Percentiles rank a stretch among this genome's conserved stretches.
Conservation (phyloP, 1,284 basidiomycete genomes). For the Athelia psychrophila region DNA sequence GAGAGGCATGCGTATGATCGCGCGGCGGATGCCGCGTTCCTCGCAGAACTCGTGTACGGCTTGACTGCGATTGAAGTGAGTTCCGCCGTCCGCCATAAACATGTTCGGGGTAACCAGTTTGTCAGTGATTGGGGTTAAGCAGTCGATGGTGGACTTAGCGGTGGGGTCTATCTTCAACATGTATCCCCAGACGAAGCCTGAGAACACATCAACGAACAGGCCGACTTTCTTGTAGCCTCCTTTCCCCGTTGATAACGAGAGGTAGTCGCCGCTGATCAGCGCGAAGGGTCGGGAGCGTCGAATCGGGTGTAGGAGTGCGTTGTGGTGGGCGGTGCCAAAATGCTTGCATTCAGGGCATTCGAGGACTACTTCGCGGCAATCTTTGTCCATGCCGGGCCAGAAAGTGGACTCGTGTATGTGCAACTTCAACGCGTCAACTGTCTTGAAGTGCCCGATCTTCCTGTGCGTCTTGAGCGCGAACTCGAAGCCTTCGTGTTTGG, state of each 20-base stretch:
- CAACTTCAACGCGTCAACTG: background rate
- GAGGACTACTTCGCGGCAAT: background rate
- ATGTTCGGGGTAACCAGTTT: too few relatives aligned
- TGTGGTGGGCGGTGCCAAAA: background rate
- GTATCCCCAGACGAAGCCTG: background rate
- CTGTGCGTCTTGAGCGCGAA: background rate
- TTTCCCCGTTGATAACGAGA: background rate
- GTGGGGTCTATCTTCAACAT: background rate
- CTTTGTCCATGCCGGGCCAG: background rate
- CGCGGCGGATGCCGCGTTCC: conserved; percentile 11
- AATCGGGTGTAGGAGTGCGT: background rate
- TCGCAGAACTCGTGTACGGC: background rate
- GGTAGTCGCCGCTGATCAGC: background rate
- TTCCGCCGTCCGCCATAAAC: background rate
- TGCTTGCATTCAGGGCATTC: background rate
- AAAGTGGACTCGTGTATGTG: background rate
- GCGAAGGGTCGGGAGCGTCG: background rate
- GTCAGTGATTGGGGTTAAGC: background rate
- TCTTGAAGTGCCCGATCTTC: background rate
- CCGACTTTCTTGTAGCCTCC: background rate
- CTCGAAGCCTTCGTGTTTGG: background rate
- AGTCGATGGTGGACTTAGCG: background rate
- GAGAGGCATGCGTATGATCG: conserved; percentile 19
- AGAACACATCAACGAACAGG: background rate
- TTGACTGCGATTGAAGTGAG: background rate